Base-by-base conservation (phyloP, 371 early-diverging fungal genomes). In the Dinochytrium kinnereticum region DNA sequence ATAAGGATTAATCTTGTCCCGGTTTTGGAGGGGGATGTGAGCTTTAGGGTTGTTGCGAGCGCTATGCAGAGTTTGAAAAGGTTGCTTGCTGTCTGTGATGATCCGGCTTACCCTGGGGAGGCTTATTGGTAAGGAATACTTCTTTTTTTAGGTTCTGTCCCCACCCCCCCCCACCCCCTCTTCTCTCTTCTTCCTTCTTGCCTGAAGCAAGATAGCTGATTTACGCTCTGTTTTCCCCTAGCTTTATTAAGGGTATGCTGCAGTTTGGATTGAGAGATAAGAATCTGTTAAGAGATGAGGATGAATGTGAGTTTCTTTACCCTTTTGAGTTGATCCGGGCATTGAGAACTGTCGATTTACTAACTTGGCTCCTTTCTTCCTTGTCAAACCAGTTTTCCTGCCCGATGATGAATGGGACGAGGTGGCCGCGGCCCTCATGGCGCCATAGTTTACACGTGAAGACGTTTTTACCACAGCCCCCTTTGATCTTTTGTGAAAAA, bases 331-430 rank as follows among this genome's bases (percentile, higher is more conserved):
- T 2, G 40, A 24, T 33, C 44, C 24, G 15, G 5, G 37, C 17
- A 13, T 40, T 40, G 19, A 13, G 7, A 2, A 44, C 19, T 40
- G 38, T 28, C 30, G 3, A 2, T 28, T 37, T 66, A 24, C 26
- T 40, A n/a, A n/a, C n/a, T n/a, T n/a, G n/a, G n/a, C n/a, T n/a
- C n/a, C n/a, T n/a, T n/a, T n/a, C n/a, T n/a, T n/a, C n/a, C n/a
- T n/a, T n/a, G n/a, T n/a, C n/a, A n/a, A n/a, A 3, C 13, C 64
- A 66, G 66, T 76, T 65, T 72, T 72, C 65, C 55, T 76, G 51
- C 77, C 77, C 1, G 77, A 76, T 59, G 72, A 72, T 44, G 77
- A 76, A 65, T 76, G 77, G 77, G 73, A 72, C 36, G 77, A 76
- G 30, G 76, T 76, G 2, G 76, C 76, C 7, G 40, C 70, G 13